Evolutionary conservation across 441 rosid species (phyloP), one percentile per base, ranked within the genome.

Genomic region (Jatropha podagrica): DNA sequence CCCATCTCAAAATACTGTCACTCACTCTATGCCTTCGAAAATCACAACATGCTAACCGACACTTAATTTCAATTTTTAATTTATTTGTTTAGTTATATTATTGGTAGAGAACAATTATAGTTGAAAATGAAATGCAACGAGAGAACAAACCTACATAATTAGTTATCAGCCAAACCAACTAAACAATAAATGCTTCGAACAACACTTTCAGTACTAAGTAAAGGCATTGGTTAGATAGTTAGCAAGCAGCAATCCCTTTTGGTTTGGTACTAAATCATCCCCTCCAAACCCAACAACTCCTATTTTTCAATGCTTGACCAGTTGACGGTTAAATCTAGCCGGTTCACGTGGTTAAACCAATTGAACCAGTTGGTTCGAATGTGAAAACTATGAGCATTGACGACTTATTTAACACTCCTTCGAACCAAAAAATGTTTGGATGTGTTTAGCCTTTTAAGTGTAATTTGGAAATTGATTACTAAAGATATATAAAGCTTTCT

Each of bases 11-110:
- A 48, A 48, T 48, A 11, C 13, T 48, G 51, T 48, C 51, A 48
- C 12, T n/a, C 0, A n/a, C 7, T n/a, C 68, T 69, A 11, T 5
- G 2, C 13, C 40, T 67, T 12, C 13, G 54, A 67, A 82, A 77
- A 71, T 71, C 79, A 76, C 76, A 79, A 56, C 7, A 71, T 38
- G 76, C 56, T 62, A 74, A 8, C n/a, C 18, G 78, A 78, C 77
- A 63, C 13, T 64, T 73, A 60, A 68, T 4, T 46, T 65, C 51
- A 46, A 48, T 32, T 32, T 32, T 17, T 48, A 12, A 0, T n/a
- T 49, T 26, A 20, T 44, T 55, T 74, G 79, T 74, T 59, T 23
- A 11, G 58, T 32, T 32, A 32, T 32, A 0, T 54, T 14, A 37
- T 51, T 10, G 14, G 52, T 55, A 23, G 55, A 69, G 68, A 27